Evolutionary conservation across 192 early-diverging fungal genomes (phyloP).

Genomic region (Funneliformis mosseae): DNA sequence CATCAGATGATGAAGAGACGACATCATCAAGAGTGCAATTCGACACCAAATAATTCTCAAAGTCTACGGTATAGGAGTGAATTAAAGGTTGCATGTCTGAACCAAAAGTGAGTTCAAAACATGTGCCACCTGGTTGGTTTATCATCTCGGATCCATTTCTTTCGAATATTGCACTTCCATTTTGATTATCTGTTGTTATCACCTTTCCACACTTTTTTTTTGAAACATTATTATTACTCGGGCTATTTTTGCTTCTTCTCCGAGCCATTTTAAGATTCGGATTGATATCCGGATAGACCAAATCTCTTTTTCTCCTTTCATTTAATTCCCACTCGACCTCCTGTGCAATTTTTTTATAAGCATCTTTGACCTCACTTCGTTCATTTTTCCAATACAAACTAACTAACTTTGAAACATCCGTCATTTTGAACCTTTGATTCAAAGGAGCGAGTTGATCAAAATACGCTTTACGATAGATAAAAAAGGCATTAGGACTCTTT

Average conservation of each 20-base stretch:
- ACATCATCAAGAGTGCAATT: neutral
- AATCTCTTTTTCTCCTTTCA: neutral
- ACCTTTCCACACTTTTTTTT: neutral
- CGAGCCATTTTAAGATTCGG: neutral
- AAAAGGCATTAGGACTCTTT: conserved; percentile 10
- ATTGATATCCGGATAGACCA: neutral
- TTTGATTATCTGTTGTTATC: neutral
- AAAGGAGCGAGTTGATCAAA: neutral
- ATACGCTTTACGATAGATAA: conserved; percentile 18
- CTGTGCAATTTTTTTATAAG: neutral
- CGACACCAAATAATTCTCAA: neutral
- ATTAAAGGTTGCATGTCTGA: neutral
- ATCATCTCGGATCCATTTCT: neutral
- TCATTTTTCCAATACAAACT: conserved; percentile 12
- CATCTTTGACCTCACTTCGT: neutral
- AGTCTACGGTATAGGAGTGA: neutral
- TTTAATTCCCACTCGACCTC: neutral
- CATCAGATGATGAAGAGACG: neutral
- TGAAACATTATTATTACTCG: neutral
- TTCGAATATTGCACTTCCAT: neutral
- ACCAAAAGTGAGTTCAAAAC: neutral
- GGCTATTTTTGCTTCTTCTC: neutral
- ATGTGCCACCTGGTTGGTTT: neutral
- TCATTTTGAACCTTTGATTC: conserved; percentile 16
- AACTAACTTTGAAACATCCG: conserved; percentile 11